Evolutionary conservation across 23 red algal species (phyloP).

Genomic region (Chondrus crispus): DNA sequence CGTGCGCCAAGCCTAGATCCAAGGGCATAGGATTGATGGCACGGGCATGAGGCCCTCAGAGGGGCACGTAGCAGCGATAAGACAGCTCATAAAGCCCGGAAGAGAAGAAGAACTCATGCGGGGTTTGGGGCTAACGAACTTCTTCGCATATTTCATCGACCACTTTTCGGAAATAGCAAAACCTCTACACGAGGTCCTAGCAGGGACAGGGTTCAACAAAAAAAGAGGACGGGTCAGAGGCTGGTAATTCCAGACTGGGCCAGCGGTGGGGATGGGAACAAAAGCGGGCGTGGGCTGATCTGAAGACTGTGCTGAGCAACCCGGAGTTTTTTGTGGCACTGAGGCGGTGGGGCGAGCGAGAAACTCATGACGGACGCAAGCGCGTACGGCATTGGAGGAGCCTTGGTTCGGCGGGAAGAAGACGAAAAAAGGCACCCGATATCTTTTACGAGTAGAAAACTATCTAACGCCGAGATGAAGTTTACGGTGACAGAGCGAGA

Average conservation of each 20-base stretch:
- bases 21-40: neutral
- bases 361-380: neutral
- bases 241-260: neutral
- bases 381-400: neutral
- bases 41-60: neutral
- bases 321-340: neutral
- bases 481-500: too few relatives aligned
- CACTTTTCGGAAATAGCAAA: conserved; percentile 2
- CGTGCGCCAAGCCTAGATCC: neutral
- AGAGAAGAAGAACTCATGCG: neutral
- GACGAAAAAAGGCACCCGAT: neutral
- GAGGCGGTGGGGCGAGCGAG: neutral
- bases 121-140: neutral
- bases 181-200: conserved; percentile 15
- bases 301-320: neutral
- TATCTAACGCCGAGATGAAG: neutral
- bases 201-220: neutral
- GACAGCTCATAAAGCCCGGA: neutral
- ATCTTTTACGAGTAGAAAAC: neutral
- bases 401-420: neutral
- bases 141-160: neutral
- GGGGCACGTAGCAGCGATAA: neutral
- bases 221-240: neutral
- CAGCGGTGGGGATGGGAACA: neutral
- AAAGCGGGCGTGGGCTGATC: neutral